phyloP scores from a whole-genome alignment of 2,329 filamentous ascomycete genomes.

The Sporothrix globosa region DNA sequence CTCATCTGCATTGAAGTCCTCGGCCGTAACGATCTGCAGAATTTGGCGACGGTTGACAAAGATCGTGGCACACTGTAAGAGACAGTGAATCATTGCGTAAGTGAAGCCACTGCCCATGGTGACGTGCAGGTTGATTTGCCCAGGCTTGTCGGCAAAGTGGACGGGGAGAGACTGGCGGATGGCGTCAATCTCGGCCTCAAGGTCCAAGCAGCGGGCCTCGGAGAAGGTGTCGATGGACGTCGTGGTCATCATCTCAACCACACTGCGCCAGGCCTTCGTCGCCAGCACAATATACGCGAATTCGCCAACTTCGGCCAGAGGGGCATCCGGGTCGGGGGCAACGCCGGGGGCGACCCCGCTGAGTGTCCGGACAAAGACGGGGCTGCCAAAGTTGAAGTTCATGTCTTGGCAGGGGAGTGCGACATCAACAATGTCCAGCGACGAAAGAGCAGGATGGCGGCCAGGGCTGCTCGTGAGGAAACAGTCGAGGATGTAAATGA shows the following conservation, averaged over 20 bases:
- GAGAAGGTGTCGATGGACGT: conserved; percentile 57
- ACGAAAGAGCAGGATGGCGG: conserved; percentile 59
- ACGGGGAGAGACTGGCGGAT: conserved; percentile 59
- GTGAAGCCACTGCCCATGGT: conserved; percentile 67
- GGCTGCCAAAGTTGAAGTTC: conserved; percentile 65
- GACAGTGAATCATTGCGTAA: conserved; percentile 65
- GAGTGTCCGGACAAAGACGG: conserved; percentile 62
- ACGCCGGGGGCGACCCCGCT: conserved; percentile 47
- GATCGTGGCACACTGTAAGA: conserved; percentile 63
- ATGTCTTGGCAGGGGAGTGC: conserved; percentile 63
- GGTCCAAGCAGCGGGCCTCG: conserved; percentile 55
- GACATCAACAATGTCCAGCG: conserved; percentile 58
- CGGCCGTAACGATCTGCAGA: conserved; percentile 59
- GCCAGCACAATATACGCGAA: conserved; percentile 65
- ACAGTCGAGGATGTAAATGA: conserved; percentile 66
- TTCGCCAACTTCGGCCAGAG: conserved; percentile 60
- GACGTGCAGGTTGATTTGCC: conserved; percentile 64
- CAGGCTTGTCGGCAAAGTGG: conserved; percentile 64
- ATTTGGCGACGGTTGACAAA: conserved; percentile 64
- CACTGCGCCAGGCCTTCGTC: conserved; percentile 64
- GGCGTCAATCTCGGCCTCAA: conserved; percentile 59
- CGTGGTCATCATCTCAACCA: conserved; percentile 63
- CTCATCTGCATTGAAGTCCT: conserved; percentile 56
- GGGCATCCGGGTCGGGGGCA: conserved; percentile 46
- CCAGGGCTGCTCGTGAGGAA: conserved; percentile 65